Evolutionary conservation across 1,284 basidiomycete species (phyloP), one percentile per base, ranked within the genome.

Genomic region (Pseudozyma thailandica): DNA sequence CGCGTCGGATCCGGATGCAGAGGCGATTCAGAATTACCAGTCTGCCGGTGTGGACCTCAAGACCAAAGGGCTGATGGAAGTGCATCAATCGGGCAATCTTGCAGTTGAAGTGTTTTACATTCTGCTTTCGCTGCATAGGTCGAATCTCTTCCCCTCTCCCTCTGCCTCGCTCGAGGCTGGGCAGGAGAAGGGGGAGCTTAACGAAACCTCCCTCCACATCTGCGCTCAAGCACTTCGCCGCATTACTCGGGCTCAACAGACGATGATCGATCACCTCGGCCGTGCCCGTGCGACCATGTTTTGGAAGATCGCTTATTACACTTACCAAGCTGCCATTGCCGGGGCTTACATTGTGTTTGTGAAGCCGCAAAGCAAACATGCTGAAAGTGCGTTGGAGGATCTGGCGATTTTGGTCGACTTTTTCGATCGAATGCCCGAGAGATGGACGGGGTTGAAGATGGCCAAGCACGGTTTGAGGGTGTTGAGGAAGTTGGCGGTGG

Each of bases 231-330:
- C 66, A 8, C 52, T 70, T 1, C 51, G 66, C 9, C 47, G 60
- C 6, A 70, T 70, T 33, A 64, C 60, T 15, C 55, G 66, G 2
- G 61, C 66, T 0, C 66, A 70, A 50, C 49, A 54, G 30, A 64
- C 53, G 18, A 70, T 70, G 66, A 55, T 52, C 20, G 66, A 70
- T 9, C 49, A 55, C 3, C 46, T 70, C 15, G 60, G 66, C 6
- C 49, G 60, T 2, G 43, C 60, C 6, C 45, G 66, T 2, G 66
- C 56, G 15, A 64, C 60, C 26, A 70, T 70, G 66, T 70, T 70
- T 26, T 70, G 66, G 66, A 70, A 64, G 45, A 64, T 70, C 37
- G 60, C 61, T 20, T 70, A 63, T 52, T 70, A 70, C 52, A 60
- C 56, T 7, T 70, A 63, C 38, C 66, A 70, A 41, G 66, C 61